phyloP scores from a whole-genome alignment of 495 filamentous ascomycete species.

The Penicillium waksmanii region DNA sequence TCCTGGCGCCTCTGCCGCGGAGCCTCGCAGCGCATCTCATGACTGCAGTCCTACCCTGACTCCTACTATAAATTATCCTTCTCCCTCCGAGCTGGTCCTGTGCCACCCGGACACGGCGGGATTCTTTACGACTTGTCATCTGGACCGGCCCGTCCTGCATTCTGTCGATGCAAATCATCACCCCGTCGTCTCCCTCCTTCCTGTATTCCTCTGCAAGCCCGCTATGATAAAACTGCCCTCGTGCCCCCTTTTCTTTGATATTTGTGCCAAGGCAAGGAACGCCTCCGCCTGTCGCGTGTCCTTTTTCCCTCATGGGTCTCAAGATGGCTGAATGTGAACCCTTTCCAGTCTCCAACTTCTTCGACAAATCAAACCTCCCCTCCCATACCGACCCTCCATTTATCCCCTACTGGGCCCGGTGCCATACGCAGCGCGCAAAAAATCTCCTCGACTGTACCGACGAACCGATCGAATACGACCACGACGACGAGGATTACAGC shows the following conservation, averaged over 20 bases:
- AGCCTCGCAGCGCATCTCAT: conserved; percentile 31
- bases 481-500: conserved; percentile 50
- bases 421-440: conserved; percentile 42
- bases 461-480: conserved; percentile 52
- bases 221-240: conserved; percentile 25
- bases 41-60: conserved; percentile 23
- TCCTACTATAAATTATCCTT: conserved; percentile 12
- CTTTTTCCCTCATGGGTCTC: conserved; percentile 27
- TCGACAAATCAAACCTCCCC: conserved; percentile 19
- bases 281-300: background rate
- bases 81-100: conserved; percentile 16
- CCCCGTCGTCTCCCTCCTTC: conserved; percentile 5
- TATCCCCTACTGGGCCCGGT: conserved; percentile 48
- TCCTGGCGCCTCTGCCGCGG: conserved; percentile 22
- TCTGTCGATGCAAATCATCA: conserved; percentile 14
- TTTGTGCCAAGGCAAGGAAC: conserved; percentile 18
- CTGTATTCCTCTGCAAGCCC: background rate
- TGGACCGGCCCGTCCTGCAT: conserved; percentile 14
- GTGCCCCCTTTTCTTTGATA: conserved; percentile 12
- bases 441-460: conserved; percentile 45
- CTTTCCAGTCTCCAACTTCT: conserved; percentile 26
- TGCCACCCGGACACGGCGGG: conserved; percentile 23
- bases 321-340: conserved; percentile 37
- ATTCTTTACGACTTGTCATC: conserved; percentile 31
- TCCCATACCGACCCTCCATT: conserved; percentile 24